Base-by-base conservation (phyloP, 78 protist genomes). In the Tieghemostelium lacteum region DNA sequence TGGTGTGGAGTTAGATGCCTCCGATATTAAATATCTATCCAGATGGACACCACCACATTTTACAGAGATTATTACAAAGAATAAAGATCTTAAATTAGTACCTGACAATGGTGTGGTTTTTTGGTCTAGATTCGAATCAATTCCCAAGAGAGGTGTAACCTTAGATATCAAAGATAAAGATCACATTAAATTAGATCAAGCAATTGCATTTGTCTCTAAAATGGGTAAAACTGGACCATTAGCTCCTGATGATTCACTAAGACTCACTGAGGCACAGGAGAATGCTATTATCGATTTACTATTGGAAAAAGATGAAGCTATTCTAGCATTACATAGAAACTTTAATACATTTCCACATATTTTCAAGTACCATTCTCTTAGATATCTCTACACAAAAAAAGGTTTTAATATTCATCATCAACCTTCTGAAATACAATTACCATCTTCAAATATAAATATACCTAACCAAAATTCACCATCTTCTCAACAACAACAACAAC, bases 41-140 rank as follows among this genome's bases (percentile, higher is more conserved):
- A 49, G 75, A 66, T 80, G 88, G 88, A 80, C 88, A 37, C 88
- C 88, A 40, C 88, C 88, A 28, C 88, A 80, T 67, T 80, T 80
- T n/a, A 80, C 88, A 34, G 88, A 80, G 39, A 40, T 24, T 24
- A 52, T 72, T 39, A 5, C 29, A 55, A 80, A 80, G 45, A 80
- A 80, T 55, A 45, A 57, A 42, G 88, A 80, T 67, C 29, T 80
- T 24, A 80, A 80, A 49, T 28, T 64, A 70, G 76, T 80, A 28
- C 71, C 88, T 2, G 88, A 80, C 55, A 76, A 76, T 50, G 88
- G 88, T 28, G 88, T 80, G 16, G 60, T 66, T 3, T 66, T 80
- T 67, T 80, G 88, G 88, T 55, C 70, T 5, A 33, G 88, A 24
- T 66, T 66, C 39, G 88, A 80, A 28, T 50, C 67, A 8, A 80